These are phyloP conservation scores for Alloteropsis semialata DNA, from an alignment of 176 grass and related monocot species.

Conservation along the genomic window DNA sequence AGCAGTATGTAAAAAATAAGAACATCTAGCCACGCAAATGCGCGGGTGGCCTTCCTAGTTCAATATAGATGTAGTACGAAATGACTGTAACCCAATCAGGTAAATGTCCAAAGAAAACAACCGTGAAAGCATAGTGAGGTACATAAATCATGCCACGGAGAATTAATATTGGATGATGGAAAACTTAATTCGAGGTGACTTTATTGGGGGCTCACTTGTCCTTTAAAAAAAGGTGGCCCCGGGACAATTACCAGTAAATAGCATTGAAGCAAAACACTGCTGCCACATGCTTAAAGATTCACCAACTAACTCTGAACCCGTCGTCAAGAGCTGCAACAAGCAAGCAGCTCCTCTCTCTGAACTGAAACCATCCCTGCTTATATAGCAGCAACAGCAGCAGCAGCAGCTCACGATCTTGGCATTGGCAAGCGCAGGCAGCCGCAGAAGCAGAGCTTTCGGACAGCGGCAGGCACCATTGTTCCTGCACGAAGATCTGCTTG, in stretches of 20 bases:
- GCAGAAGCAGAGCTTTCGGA: neutral
- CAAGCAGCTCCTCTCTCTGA: neutral
- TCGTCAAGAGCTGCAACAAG: neutral
- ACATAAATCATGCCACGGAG: neutral
- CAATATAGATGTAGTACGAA: too few relatives aligned
- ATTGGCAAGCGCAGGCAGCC: neutral
- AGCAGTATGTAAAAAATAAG: too few relatives aligned
- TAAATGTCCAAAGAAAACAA: too few relatives aligned
- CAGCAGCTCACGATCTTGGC: neutral
- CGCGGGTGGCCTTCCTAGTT: too few relatives aligned
- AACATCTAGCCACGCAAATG: too few relatives aligned
- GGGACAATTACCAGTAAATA: neutral
- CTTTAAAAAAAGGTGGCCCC: neutral
- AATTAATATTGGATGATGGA: neutral
- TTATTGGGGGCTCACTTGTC: neutral
- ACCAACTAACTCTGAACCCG: neutral
- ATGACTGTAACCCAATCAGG: too few relatives aligned
- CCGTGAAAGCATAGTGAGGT: too few relatives aligned
- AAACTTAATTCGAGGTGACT: neutral
- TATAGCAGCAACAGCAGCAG: too few relatives aligned
- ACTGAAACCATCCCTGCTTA: neutral
- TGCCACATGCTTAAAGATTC: neutral
- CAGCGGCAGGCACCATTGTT: neutral
- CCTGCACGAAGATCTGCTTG: neutral
- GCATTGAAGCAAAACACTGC: constrained; percentile 16